Evolutionary conservation across 805 yeast genomes (phyloP).

Genomic region (Ogataea allantospora): DNA sequence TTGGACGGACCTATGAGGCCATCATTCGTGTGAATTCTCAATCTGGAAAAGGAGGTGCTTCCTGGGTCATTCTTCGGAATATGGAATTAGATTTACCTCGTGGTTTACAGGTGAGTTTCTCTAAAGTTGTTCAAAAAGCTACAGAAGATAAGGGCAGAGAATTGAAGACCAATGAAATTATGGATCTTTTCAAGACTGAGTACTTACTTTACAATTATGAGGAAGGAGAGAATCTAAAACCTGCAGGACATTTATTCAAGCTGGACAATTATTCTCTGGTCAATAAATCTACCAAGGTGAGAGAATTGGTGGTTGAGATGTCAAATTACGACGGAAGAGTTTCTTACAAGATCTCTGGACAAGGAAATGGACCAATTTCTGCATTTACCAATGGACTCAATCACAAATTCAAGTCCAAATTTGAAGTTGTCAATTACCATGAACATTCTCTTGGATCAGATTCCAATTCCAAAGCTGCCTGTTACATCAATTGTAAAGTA

Average conservation of each 20-base stretch:
- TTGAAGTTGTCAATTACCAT: conserved; percentile 67
- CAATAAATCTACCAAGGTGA: conserved; percentile 39
- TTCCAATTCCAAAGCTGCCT: conserved; percentile 69
- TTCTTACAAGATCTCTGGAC: conserved; percentile 44
- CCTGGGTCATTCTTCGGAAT: conserved; percentile 77
- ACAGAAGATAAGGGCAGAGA: conserved; percentile 76
- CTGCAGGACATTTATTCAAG: conserved; percentile 22
- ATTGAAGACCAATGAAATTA: conserved; percentile 61
- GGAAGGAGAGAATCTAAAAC: conserved; percentile 24
- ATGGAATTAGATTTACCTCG: conserved; percentile 81
- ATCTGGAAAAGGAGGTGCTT: conserved; percentile 87
- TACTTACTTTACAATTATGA: conserved; percentile 43
- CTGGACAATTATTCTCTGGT: conserved; percentile 27
- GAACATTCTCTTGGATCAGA: conserved; percentile 81
- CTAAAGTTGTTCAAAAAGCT: conserved; percentile 62
- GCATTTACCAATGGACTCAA: conserved; percentile 65
- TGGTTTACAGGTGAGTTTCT: conserved; percentile 73
- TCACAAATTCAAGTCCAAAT: conserved; percentile 42
- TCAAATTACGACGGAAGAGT: conserved; percentile 40
- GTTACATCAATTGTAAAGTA: conserved; percentile 50
- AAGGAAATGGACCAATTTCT: conserved; percentile 83
- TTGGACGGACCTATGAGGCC: conserved; percentile 90
- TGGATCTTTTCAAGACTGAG: conserved; percentile 59
- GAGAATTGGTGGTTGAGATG: conserved; percentile 48
- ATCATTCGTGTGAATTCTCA: conserved; percentile 86